phyloP scores from a whole-genome alignment of 306 rosid species.

The Rosa rugosa region DNA sequence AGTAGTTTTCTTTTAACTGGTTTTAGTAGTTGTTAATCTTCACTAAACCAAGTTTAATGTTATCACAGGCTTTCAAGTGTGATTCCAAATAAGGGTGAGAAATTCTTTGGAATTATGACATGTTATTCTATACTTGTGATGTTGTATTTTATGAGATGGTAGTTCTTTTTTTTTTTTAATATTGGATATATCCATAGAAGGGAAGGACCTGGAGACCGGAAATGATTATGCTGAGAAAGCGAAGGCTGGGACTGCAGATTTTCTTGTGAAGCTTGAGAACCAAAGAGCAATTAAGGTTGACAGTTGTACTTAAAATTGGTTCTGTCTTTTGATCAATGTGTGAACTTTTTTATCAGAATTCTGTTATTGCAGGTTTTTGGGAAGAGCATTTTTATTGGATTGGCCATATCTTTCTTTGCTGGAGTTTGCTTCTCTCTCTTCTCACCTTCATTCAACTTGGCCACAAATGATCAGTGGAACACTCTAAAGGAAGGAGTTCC shows the following conservation, averaged over 20 bases:
- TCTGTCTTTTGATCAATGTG: neutral
- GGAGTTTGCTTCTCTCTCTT: slow-evolving; percentile 82
- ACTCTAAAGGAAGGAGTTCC: slow-evolving; percentile 71
- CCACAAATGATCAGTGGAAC: slow-evolving; percentile 96
- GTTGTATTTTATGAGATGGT: slow-evolving; percentile 18
- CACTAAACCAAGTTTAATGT: slow-evolving; percentile 16
- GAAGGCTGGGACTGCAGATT: slow-evolving; percentile 71
- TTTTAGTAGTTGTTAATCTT: neutral
- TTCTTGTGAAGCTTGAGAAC: slow-evolving; percentile 71
- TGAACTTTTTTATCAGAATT: neutral
- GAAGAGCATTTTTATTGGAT: slow-evolving; percentile 60
- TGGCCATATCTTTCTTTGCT: slow-evolving; percentile 66
- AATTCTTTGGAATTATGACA: slow-evolving; percentile 8
- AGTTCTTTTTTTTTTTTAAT: slow-evolving; percentile 6
- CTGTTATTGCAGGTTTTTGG: slow-evolving; percentile 66
- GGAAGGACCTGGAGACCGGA: slow-evolving; percentile 45
- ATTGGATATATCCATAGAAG: slow-evolving; percentile 31
- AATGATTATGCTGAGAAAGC: slow-evolving; percentile 33
- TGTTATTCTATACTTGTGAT: slow-evolving; percentile 7
- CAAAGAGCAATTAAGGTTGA: slow-evolving; percentile 78
- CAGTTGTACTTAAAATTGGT: neutral
- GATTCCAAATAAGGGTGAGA: slow-evolving; percentile 39
- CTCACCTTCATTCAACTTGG: slow-evolving; percentile 93
- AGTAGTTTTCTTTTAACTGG: neutral
- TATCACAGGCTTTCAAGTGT: slow-evolving; percentile 35